Evolutionary conservation across 2,329 filamentous ascomycete genomes (phyloP).

Genomic region (Tympanopsis confertula): DNA sequence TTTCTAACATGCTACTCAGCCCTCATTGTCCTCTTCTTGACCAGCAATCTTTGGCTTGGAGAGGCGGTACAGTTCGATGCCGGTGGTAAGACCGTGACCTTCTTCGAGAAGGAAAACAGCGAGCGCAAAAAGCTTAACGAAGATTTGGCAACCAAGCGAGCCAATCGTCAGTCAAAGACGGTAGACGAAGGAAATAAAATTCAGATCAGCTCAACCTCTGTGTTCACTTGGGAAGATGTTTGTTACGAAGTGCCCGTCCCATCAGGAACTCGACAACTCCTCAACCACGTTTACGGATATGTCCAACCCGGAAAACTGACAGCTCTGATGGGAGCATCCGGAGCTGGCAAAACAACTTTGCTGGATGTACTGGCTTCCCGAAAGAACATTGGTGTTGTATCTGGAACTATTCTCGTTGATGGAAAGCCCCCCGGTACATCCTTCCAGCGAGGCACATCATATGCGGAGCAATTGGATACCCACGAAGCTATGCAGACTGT

Average conservation of each 20-base stretch:
- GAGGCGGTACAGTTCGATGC: too few species aligned
- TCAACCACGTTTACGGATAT: constrained; percentile 66
- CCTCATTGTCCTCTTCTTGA: too few species aligned
- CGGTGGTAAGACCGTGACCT: too few species aligned
- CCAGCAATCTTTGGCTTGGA: constrained; percentile 37
- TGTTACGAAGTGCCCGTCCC: constrained; percentile 66
- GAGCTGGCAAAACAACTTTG: constrained; percentile 67
- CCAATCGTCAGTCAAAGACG: too few species aligned
- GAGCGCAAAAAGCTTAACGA: too few species aligned
- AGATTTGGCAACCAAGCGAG: too few species aligned
- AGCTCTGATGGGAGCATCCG: constrained; percentile 57
- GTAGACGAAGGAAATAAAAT: too few species aligned
- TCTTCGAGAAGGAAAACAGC: too few species aligned
- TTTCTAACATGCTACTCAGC: too few species aligned
- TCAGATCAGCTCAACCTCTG: too few species aligned
- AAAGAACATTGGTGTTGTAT: constrained; percentile 63
- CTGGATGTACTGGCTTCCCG: constrained; percentile 63
- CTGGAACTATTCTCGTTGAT: constrained; percentile 60
- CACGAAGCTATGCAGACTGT: constrained; percentile 57
- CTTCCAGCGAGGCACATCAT: constrained; percentile 61
- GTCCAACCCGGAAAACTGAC: constrained; percentile 67
- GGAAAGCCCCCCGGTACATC: constrained; percentile 48
- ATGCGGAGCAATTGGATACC: constrained; percentile 63
- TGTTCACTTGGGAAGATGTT: constrained; percentile 68
- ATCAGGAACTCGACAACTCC: constrained; percentile 53